Conservation (phyloP, 768 basidiomycete genomes). For the Leucocoprinus leucothites region DNA sequence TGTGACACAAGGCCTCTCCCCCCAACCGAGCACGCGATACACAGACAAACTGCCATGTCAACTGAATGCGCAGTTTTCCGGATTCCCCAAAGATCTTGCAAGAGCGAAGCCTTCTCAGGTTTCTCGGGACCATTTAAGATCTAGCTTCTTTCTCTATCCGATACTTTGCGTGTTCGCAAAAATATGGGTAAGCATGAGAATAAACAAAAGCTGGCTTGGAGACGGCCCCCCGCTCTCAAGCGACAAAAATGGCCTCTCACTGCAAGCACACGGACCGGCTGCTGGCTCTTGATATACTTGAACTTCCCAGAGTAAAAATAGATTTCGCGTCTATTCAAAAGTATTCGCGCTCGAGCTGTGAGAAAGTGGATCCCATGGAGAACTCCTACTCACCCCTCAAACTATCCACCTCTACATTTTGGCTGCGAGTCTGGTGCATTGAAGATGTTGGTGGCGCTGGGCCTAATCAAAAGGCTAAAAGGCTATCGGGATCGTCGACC, state of each 20-base stretch:
- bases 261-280: too few relatives aligned
- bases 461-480: not conserved
- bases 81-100: not conserved
- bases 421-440: too few relatives aligned
- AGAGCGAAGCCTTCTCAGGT: not conserved
- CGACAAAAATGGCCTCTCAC: not conserved
- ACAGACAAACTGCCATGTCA: not conserved
- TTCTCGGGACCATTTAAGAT: not conserved
- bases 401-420: too few relatives aligned
- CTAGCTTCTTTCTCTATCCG: not conserved
- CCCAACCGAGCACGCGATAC: not conserved
- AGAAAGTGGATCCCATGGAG: too few relatives aligned
- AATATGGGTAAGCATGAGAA: not conserved
- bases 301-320: too few relatives aligned
- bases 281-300: too few relatives aligned
- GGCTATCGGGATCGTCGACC: not conserved
- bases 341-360: too few relatives aligned
- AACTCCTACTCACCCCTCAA: too few relatives aligned
- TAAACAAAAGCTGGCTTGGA: not conserved
- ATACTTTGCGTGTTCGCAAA: not conserved
- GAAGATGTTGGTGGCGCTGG: not conserved
- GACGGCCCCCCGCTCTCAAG: slow-evolving; percentile 6
- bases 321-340: too few relatives aligned
- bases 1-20: too few relatives aligned
- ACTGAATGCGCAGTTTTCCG: not conserved